phyloP scores from a whole-genome alignment of 257 asterid species.

The Echites panduratus region DNA sequence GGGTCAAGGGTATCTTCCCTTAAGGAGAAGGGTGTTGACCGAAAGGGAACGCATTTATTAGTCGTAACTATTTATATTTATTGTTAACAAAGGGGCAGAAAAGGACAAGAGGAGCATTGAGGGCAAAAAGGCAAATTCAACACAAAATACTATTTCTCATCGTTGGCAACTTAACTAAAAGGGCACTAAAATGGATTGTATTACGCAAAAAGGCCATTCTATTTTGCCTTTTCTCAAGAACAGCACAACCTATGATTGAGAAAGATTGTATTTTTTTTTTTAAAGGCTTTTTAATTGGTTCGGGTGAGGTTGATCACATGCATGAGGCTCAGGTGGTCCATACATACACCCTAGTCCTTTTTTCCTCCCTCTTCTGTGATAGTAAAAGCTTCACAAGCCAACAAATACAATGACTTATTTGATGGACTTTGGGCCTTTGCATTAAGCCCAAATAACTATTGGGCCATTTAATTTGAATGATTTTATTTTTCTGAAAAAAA shows the following conservation, averaged over 20 bases:
- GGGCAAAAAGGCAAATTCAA: background rate
- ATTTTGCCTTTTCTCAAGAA: background rate
- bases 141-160: no score
- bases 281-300: background rate
- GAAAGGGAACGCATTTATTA: background rate
- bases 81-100: background rate
- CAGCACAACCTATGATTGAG: background rate
- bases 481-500: no score
- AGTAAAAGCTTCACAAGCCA: no score
- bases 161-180: no score
- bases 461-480: no score
- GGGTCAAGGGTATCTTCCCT: conserved; percentile 9
- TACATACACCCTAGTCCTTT: background rate
- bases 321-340: conserved; percentile 8
- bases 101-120: conserved; percentile 5
- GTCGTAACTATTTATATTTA: no score
- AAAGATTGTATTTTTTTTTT: background rate
- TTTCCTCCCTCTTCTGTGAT: no score
- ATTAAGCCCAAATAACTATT: background rate
- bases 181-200: no score
- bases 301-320: conserved; percentile 1
- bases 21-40: conserved; percentile 13
- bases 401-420: no score
- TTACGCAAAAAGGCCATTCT: background rate
- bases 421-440: background rate